A percentile compares a stretch with the other conserved stretches of the same genome.
phyloP scores from a whole-genome alignment of 169 alveolate species.

The Pseudocohnilembus persalinus region DNA sequence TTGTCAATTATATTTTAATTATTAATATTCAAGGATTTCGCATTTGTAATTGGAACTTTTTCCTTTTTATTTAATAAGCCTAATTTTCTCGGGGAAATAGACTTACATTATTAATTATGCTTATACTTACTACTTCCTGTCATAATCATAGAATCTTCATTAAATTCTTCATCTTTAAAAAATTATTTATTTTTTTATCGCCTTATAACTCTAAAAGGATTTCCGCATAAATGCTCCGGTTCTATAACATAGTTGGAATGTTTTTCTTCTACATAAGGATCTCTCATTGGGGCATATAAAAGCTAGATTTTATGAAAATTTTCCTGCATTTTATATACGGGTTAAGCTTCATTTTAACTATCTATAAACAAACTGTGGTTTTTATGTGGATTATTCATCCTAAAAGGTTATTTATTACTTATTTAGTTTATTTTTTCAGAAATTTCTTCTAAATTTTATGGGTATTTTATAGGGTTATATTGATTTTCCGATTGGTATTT shows the following conservation, averaged over 20 bases:
- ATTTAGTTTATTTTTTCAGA: too few relatives aligned
- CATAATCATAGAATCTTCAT: neutral
- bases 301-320: too few relatives aligned
- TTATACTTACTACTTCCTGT: neutral
- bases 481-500: too few relatives aligned
- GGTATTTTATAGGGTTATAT: too few relatives aligned
- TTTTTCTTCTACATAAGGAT: neutral
- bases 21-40: too few relatives aligned
- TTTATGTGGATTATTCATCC: too few relatives aligned
- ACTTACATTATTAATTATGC: neutral
- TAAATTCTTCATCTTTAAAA: neutral
- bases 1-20: too few relatives aligned
- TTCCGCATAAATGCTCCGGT: neutral
- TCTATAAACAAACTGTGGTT: neutral
- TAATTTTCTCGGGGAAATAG: neutral
- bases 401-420: too few relatives aligned
- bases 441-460: too few relatives aligned
- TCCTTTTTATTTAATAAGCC: neutral
- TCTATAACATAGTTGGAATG: neutral
- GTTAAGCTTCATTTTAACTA: neutral
- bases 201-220: neutral
- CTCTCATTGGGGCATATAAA: neutral
- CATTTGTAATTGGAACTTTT: too few relatives aligned
- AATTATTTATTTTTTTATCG: neutral
- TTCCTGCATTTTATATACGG: neutral